Evolutionary conservation across 768 basidiomycete species (phyloP), one percentile per base, ranked within the genome.

Genomic region (Floccularia luteovirens): DNA sequence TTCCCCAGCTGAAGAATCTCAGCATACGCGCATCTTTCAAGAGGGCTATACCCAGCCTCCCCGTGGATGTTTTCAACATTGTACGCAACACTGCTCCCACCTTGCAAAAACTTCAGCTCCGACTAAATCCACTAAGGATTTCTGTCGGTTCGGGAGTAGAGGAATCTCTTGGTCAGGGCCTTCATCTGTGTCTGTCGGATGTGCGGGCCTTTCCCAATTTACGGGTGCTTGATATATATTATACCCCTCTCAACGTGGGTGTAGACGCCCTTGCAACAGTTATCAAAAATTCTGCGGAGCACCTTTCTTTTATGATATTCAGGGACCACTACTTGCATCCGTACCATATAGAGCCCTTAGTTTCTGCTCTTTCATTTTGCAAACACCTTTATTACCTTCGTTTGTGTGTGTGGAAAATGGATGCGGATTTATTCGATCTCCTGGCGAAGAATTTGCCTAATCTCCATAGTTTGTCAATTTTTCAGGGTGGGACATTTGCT

Each of bases 11-110:
- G 19, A 41, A 51, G 21, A 39, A 49, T 20, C 55, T 69, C 32
- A 56, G 56, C 30, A 47, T 70, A 19, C 61, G 64, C 6, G 59
- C 62, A 27, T 56, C 65, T 6, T 72, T 71, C 47, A 63, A 67
- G 43, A 56, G 53, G 31, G 56, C 64, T 2, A 61, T 70, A 36
- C 43, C 42, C 13, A 37, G 47, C 2, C 53, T 70, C 38, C 55
- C 68, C 2, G 53, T 54, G 21, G 64, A 66, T 11, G 46, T 74
- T 23, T 57, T 59, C 5, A 39, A 44, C 2, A 43, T 70, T 24
- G 50, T 72, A 2, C 44, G 49, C 30, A 47, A 40, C 14, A 54
- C 61, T 23, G 52, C 63, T 1, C 21, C 49, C 14, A 57, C 56
- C 1, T 53, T 74, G 21, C 51, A 56, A 22, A 49, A 55, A 20